These are phyloP conservation scores for Diaporthe nobilis DNA, from an alignment of 2,329 filamentous ascomycete genomes.

Conservation along the genomic window DNA sequence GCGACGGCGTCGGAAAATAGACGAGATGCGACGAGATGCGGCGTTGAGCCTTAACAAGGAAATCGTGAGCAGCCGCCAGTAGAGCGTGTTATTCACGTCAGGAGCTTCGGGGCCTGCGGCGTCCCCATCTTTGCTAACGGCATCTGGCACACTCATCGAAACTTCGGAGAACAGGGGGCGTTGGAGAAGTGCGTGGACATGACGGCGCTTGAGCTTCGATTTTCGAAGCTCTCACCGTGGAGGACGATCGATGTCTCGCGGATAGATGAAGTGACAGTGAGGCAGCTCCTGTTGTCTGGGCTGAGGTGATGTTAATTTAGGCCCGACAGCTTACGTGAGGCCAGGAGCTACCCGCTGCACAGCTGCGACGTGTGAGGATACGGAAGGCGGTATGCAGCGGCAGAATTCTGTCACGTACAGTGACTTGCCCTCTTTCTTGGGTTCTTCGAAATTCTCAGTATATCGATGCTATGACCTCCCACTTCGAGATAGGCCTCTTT, in stretches of 20 bases:
- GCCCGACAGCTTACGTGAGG: conserved; percentile 5
- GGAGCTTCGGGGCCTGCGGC: too few species aligned
- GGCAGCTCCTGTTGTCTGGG: too few species aligned
- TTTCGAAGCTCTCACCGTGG: neutral
- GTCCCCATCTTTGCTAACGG: neutral
- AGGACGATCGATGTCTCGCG: neutral
- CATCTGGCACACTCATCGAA: neutral
- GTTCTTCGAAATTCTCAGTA: too few species aligned
- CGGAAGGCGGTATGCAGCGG: neutral
- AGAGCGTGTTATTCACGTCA: neutral
- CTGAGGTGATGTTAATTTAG: neutral
- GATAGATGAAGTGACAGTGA: neutral
- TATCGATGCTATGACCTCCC: too few species aligned
- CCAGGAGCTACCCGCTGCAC: neutral
- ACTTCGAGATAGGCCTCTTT: neutral
- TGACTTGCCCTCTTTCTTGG: too few species aligned
- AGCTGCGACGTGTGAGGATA: neutral
- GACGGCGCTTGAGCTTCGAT: neutral
- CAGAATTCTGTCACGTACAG: neutral
- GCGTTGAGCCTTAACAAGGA: neutral
- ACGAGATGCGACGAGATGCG: neutral
- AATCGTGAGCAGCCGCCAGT: neutral
- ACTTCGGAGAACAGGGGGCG: neutral
- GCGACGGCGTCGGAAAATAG: neutral
- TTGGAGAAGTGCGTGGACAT: neutral